Conservation (phyloP, 345 rosid genomes). For the Eucalyptus polyanthemos region DNA sequence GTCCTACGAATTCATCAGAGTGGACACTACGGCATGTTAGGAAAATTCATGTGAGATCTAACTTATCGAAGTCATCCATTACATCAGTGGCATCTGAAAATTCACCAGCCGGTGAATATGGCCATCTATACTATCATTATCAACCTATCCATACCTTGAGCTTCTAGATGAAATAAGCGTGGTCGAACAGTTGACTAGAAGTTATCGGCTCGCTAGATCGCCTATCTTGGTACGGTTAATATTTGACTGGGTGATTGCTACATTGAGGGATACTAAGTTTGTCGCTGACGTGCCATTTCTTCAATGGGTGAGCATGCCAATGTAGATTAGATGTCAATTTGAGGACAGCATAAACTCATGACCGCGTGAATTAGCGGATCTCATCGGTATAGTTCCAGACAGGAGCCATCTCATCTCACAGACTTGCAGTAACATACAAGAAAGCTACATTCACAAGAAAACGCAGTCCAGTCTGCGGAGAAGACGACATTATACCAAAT, state of each 20-base stretch:
- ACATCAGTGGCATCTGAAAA: neutral
- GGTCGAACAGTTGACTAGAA: neutral
- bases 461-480: neutral
- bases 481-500: neutral
- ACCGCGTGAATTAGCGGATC: neutral
- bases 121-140: neutral
- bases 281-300: rapidly evolving
- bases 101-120: neutral
- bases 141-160: neutral
- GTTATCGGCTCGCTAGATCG: neutral
- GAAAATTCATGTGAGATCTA: neutral
- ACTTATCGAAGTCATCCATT: neutral
- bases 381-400: neutral
- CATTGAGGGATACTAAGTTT: neutral
- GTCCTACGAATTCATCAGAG: neutral
- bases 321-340: neutral
- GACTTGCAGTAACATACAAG: neutral
- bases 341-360: neutral
- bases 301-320: neutral
- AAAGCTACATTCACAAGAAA: neutral
- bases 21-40: neutral
- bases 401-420: neutral
- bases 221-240: neutral
- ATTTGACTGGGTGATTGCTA: neutral
- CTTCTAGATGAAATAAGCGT: neutral